Base-by-base conservation (phyloP, 2,329 filamentous ascomycete genomes). In the Tolypocladium guangdongense region DNA sequence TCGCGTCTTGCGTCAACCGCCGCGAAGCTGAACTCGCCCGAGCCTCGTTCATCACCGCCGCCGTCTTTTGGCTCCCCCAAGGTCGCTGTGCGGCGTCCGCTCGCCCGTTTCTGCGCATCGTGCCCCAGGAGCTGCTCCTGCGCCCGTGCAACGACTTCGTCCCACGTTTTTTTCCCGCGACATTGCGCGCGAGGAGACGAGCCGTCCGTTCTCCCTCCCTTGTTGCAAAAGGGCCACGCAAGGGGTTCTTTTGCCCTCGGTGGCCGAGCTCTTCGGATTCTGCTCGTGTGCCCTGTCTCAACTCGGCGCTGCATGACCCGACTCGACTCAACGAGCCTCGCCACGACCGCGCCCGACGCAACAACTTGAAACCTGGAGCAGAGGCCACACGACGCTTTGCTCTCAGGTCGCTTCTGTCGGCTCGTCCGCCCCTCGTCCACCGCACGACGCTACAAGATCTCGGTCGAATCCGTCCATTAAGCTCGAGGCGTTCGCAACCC, bases 121-220 rank as follows among this genome's bases (percentile, higher is more conserved):
- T 37, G 11, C 12, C 33, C 35, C 16, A 12, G 22, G 12, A 8
- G 20, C 39, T 41, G 7, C 20, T 43, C 39, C 39, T 27, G 22
- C 14, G 47, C 7, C 8, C 47, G 47, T 49, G 47, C 20, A 37
- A 27, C 47, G 10, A 16, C 11, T 27, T 38, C 33, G 47, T 49
- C 47, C 47, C 47, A 38, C 33, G 47, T 49, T 49, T 49, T 49
- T 49, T 36, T 49, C n/a, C 47, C 24, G 41, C 41, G 41, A 45
- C 24, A 30, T 22, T 35, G 32, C 20, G 30, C 14, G 47, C 47
- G 47, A 35, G 22, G 18, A 32, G n/a, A 27, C 47, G 11, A 10
- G 2, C 41, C 14, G 30, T 7, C 41, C 20, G 1, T n/a, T 18
- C n/a, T n/a, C n/a, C n/a, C 33, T 49, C 47, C 47, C 47, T 49